phyloP scores from a whole-genome alignment of 306 rosid genomes.

The Lablab purpureus region DNA sequence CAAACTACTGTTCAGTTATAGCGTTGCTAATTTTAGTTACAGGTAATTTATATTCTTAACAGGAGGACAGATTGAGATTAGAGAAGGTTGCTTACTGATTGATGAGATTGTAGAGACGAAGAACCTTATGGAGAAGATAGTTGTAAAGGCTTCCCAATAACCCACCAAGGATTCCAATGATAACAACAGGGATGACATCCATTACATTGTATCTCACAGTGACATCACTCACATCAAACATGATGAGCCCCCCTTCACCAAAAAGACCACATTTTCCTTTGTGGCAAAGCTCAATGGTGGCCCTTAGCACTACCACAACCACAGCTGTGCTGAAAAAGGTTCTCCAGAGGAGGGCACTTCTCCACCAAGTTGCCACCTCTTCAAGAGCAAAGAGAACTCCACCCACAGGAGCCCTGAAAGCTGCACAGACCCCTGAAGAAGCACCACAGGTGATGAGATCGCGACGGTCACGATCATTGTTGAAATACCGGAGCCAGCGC shows the following conservation, averaged over 20 bases:
- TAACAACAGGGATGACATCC: conserved; percentile 72
- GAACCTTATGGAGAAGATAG: conserved; percentile 76
- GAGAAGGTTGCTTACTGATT: conserved; percentile 75
- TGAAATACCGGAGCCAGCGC: conserved; percentile 81
- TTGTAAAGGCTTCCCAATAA: conserved; percentile 88
- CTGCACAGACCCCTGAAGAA: conserved; percentile 93
- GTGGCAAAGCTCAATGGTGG: conserved; percentile 79
- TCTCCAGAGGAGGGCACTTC: conserved; percentile 94
- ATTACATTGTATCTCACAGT: conserved; percentile 62
- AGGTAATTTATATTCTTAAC: neutral
- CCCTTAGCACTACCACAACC: conserved; percentile 81
- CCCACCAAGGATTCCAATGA: conserved; percentile 81
- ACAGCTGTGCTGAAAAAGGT: conserved; percentile 89
- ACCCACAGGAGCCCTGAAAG: conserved; percentile 89
- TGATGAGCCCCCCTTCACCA: conserved; percentile 84
- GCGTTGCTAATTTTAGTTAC: conserved; percentile 1
- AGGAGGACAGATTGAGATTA: neutral
- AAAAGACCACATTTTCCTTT: conserved; percentile 88
- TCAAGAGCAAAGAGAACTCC: conserved; percentile 89
- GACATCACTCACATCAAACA: conserved; percentile 87
- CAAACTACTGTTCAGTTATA: neutral
- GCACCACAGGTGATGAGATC: conserved; percentile 88
- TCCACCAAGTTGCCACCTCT: conserved; percentile 99
- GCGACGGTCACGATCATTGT: conserved; percentile 79
- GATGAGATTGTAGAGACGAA: conserved; percentile 85